Base-by-base conservation (phyloP, 75 land plant species). In the Sequoia sempervirens region DNA sequence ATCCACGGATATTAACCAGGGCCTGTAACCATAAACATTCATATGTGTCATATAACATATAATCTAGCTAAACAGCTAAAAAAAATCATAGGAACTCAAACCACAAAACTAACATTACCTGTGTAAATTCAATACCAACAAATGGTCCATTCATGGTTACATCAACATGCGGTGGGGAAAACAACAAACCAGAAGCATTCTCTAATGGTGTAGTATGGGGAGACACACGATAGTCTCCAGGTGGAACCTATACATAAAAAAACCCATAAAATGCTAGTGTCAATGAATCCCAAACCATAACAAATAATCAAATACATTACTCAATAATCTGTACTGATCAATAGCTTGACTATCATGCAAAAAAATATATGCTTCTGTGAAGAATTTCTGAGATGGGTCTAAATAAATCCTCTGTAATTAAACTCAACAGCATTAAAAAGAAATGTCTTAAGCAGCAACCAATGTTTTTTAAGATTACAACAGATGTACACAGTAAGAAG, bases 211-310 rank as follows among this genome's bases (percentile, higher is more conserved):
- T 89, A 54, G 95, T 86, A 69, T 96, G 38, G 6, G 97, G 97
- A 79, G 95, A 89, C 78, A 94, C 87, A 28, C 92, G 92, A 85
- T 98, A 96, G 75, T 98, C 98, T 78, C 99, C 99, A 30, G 96
- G 88, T 53, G 92, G 91, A 68, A 96, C 90, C 94, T 90, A 70
- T 1, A 84, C 34, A 50, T 46, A 52, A 14, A 84, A 47, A 34
- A 2, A 34, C 56, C 14, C 56, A 84, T 30, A 70, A 70, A 18
- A 30, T 7, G n/a, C 41, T 11, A 76, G 9, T 45, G 46, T 78
- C 30, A n/a, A 45, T n/a, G 0, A 8, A 78, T 45, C 12, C 28
- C n/a, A 6, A 75, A 75, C 0, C 23, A 34, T 40, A 2, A 75
- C 41, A 23, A 75, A 41, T 78, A 78, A 78, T 78, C 47, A 78